A percentile compares a stretch with the other conserved stretches of the same genome.
These are phyloP conservation scores for Seiridium cupressi DNA, from an alignment of 2,329 filamentous ascomycete genomes.

Conservation along the genomic window DNA sequence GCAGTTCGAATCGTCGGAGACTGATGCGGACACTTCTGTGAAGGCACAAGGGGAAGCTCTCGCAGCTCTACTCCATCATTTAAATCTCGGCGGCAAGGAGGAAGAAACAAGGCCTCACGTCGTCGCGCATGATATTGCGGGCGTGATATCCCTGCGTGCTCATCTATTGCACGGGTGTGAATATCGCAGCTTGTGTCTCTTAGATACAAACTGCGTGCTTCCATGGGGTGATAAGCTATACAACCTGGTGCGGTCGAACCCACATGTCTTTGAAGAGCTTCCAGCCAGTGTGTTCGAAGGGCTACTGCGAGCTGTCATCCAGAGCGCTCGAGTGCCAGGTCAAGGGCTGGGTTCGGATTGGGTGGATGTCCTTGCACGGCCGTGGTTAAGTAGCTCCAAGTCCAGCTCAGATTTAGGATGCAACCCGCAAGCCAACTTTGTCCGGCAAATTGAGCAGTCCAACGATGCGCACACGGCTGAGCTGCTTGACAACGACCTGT, in stretches of 20 bases:
- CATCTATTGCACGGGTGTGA: slow-evolving; percentile 1
- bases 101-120: background rate
- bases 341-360: background rate
- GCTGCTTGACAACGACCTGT: background rate
- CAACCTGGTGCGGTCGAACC: slow-evolving; percentile 1
- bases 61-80: background rate
- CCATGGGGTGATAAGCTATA: slow-evolving; percentile 5
- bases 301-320: background rate
- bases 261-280: background rate
- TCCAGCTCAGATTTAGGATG: background rate
- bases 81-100: background rate
- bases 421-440: background rate
- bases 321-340: background rate
- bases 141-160: background rate
- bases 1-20: background rate
- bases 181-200: background rate
- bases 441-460: slow-evolving; percentile 1
- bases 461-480: slow-evolving; percentile 2
- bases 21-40: background rate
- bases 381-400: background rate
- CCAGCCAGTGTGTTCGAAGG: background rate
- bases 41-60: background rate
- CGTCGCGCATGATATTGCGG: slow-evolving; percentile 1
- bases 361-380: slow-evolving; percentile 1
- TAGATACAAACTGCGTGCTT: slow-evolving; percentile 3